phyloP scores from a whole-genome alignment of 2,329 filamentous ascomycete species.

The Nigrospora oryzae region DNA sequence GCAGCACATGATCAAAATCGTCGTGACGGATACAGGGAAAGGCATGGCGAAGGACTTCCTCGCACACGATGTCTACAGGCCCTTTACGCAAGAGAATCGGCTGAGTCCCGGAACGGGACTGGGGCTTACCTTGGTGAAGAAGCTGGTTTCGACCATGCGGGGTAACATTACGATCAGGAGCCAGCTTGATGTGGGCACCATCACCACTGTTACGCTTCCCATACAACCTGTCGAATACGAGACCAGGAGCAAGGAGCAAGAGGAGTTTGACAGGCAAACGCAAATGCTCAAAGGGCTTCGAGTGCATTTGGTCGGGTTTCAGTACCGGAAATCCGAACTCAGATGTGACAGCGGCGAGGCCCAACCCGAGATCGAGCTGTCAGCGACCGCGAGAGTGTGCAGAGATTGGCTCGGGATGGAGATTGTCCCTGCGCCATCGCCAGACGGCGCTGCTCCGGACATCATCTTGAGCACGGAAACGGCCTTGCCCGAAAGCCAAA shows the following conservation, averaged over 20 bases:
- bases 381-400: background rate
- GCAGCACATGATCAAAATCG: background rate
- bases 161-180: background rate
- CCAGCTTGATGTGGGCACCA: background rate
- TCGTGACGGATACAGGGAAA: slow-evolving; percentile 50
- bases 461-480: background rate
- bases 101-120: slow-evolving; percentile 49
- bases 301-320: background rate
- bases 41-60: slow-evolving; percentile 53
- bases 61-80: slow-evolving; percentile 46
- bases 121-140: slow-evolving; percentile 51
- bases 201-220: background rate
- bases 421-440: background rate
- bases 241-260: background rate
- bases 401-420: too few relatives aligned
- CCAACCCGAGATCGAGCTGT: background rate
- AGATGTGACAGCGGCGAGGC: too few relatives aligned
- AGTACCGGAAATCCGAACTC: too few relatives aligned
- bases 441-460: background rate
- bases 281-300: background rate
- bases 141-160: slow-evolving; percentile 4
- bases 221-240: background rate
- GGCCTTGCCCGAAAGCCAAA: background rate
- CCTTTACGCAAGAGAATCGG: slow-evolving; percentile 51
- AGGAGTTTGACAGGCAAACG: background rate